Percentiles rank a stretch among this genome's conserved stretches.
These are phyloP conservation scores for Fomitiporia mediterranea DNA, from an alignment of 1,284 basidiomycete genomes.

Conservation along the genomic window DNA sequence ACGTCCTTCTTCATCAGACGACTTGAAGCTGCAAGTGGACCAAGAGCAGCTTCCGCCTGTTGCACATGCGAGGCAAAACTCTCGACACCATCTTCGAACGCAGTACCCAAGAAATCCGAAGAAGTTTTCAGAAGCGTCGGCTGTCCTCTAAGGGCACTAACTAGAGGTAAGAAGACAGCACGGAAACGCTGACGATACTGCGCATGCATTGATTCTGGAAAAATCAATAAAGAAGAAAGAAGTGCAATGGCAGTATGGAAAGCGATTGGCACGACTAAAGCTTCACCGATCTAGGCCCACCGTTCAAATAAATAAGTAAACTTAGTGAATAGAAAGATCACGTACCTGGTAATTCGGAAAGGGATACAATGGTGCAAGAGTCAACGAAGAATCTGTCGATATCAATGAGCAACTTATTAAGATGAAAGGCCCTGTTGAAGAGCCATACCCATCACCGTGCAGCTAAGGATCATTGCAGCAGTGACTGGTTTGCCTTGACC, in stretches of 20 bases:
- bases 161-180: conserved; percentile 49
- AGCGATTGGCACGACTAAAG: conserved; percentile 55
- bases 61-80: conserved; percentile 36
- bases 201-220: conserved; percentile 64
- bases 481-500: conserved; percentile 66
- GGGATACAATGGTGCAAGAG: conserved; percentile 59
- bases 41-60: conserved; percentile 51
- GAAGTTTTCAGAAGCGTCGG: conserved; percentile 50
- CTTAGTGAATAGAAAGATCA: conserved; percentile 1
- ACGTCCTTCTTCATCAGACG: conserved; percentile 61
- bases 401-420: background rate
- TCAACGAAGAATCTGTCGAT: conserved; percentile 51
- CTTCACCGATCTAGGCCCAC: conserved; percentile 44
- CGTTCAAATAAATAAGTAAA: background rate
- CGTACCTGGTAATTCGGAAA: conserved; percentile 56
- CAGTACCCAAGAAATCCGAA: conserved; percentile 39
- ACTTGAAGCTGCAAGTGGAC: conserved; percentile 48
- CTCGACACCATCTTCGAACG: conserved; percentile 39
- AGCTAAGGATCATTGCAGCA: conserved; percentile 53
- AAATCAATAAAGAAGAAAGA: conserved; percentile 49
- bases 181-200: conserved; percentile 54
- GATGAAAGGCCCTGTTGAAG: background rate
- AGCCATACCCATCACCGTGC: conserved; percentile 48
- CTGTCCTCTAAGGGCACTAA: no score
- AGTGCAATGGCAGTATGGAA: conserved; percentile 61